Evolutionary conservation across 768 basidiomycete species (phyloP).

Genomic region (Boletus vinaceobasis): DNA sequence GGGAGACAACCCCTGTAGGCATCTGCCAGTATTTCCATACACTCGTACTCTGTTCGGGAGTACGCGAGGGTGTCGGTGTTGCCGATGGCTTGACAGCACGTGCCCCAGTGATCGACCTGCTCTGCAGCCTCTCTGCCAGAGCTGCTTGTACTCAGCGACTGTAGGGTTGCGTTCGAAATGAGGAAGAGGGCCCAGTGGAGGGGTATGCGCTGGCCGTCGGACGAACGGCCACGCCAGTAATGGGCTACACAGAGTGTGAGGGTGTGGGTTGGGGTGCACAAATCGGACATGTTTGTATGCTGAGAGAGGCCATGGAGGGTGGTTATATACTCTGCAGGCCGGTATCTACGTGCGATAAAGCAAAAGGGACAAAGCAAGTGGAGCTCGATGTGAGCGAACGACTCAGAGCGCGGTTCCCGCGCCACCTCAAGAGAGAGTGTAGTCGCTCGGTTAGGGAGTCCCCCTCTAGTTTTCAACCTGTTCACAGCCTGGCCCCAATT

Average conservation of each 20-base stretch:
- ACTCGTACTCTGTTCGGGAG: slow-evolving; percentile 26
- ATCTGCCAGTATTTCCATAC: slow-evolving; percentile 30
- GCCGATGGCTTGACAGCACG: slow-evolving; percentile 29
- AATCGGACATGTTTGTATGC: slow-evolving; percentile 15
- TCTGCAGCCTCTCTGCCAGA: slow-evolving; percentile 21
- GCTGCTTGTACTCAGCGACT: slow-evolving; percentile 21
- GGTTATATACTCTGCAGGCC: slow-evolving; percentile 6
- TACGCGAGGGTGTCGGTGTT: slow-evolving; percentile 29
- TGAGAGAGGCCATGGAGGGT: neutral
- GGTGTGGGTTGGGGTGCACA: slow-evolving; percentile 8
- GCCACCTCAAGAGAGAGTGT: slow-evolving; percentile 18
- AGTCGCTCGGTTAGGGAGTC: slow-evolving; percentile 14
- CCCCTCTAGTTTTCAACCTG: slow-evolving; percentile 22
- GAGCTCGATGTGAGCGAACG: neutral
- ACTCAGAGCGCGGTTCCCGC: slow-evolving; percentile 21
- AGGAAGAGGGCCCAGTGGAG: slow-evolving; percentile 33
- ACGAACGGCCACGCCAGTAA: slow-evolving; percentile 26
- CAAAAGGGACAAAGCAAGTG: slow-evolving; percentile 11
- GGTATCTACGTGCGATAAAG: slow-evolving; percentile 15
- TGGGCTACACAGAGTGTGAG: slow-evolving; percentile 29
- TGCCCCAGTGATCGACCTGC: slow-evolving; percentile 29
- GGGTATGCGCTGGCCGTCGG: slow-evolving; percentile 21
- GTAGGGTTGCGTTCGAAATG: slow-evolving; percentile 20
- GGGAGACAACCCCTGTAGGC: slow-evolving; percentile 31
- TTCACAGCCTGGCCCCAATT: slow-evolving; percentile 15